Base-by-base conservation (phyloP, 257 asterid genomes). In the Solanum paucissectum region DNA sequence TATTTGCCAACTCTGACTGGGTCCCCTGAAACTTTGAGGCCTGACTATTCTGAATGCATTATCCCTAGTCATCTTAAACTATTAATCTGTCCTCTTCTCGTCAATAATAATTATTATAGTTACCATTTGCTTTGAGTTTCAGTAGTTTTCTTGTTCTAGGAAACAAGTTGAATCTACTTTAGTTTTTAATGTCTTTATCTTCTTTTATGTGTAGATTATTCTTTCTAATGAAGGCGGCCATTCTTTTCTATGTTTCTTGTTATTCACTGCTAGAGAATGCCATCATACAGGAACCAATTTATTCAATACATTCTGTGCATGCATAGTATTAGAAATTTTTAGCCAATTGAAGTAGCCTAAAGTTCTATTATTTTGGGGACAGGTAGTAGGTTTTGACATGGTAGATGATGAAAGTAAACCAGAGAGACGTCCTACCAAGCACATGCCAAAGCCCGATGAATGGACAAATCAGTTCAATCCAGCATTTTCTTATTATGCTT, bases 381-480 rank as follows among this genome's bases (percentile, higher is more conserved):
- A 95, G 99, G 99, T 96, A 85, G 99, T 96, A 74, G 99, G 99
- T 73, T 94, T 96, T 84, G 99, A 96, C 91, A 90, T 96, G 86
- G 99, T 96, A 64, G 99, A 96, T 94, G 99, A 96, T 93, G 99
- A 96, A 93, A 96, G 99, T 91, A 96, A 96, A 90, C 99, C 98
- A 5, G 99, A 96, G 92, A 94, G 99, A 90, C 98, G 98, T 49
- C 99, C 98, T 66, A 96, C 98, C 42, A 96, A 96, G 91, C 99
- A 96, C 91, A 96, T 96, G 99, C 98, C 99, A 71, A 92, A 91
- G 84, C 99, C 98, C 68, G 91, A 94, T 86, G 95, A 96, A 86
- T 96, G 99, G 99, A 96, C 99, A 9, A 96, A 96, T 90, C 94
- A 84, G 69, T 96, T 95, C 91, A 96, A 95, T 89, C 99, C 99